Evolutionary conservation across 805 yeast species (phyloP).

Genomic region (Candida caryicola): DNA sequence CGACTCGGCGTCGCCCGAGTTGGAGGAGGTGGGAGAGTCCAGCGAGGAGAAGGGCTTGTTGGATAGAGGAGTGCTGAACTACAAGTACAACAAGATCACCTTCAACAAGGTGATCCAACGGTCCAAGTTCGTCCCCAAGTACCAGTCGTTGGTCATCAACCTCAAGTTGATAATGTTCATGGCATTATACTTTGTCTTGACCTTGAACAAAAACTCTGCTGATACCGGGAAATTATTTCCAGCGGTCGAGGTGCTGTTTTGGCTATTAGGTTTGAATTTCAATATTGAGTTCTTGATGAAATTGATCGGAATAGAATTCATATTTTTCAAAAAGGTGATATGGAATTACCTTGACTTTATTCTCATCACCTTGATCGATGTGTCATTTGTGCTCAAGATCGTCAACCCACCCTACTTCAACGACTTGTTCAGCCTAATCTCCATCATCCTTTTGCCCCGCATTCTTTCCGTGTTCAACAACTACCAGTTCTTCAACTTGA

Average conservation of each 20-base stretch:
- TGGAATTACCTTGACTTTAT: constrained; percentile 52
- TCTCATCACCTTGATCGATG: constrained; percentile 38
- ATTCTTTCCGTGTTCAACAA: constrained; percentile 49
- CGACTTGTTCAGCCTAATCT: constrained; percentile 40
- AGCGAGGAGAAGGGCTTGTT: constrained; percentile 11
- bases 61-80: constrained; percentile 21
- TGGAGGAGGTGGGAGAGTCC: constrained; percentile 15
- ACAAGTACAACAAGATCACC: constrained; percentile 30
- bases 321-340: constrained; percentile 46
- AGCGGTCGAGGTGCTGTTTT: constrained; percentile 36
- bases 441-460: constrained; percentile 50
- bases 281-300: constrained; percentile 47
- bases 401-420: constrained; percentile 19
- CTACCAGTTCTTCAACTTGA: constrained; percentile 50
- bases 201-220: constrained; percentile 19
- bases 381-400: constrained; percentile 24
- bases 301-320: constrained; percentile 42
- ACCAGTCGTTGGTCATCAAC: constrained; percentile 40
- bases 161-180: constrained; percentile 31
- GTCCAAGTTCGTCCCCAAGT: constrained; percentile 38
- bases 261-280: constrained; percentile 45
- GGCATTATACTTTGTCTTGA: constrained; percentile 28
- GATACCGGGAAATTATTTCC: constrained; percentile 9
- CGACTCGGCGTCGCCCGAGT: constrained; percentile 10
- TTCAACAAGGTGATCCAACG: constrained; percentile 30